Base-by-base conservation (phyloP, 2,329 filamentous ascomycete species). In the Metarhizium anisopliae region DNA sequence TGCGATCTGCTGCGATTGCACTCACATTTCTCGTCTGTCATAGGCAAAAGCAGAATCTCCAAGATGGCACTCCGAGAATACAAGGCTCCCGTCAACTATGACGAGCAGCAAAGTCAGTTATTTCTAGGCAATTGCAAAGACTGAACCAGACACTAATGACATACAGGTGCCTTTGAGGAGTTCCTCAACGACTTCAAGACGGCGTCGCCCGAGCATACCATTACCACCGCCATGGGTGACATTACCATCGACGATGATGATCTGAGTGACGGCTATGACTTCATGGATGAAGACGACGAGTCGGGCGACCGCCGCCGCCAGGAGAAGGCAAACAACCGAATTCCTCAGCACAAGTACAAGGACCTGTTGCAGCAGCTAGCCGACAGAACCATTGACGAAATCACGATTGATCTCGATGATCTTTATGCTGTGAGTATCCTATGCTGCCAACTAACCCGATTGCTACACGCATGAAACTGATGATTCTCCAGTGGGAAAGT, bases 151-250 rank as follows among this genome's bases (percentile, higher is more conserved):
- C 35, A 40, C 56, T 57, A 45, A 58, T 32, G 25, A 50, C 14
- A 53, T 55, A 50, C 63, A 93, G 89, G 72, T 64, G 87, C 87
- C 52, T 94, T 99, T 71, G 86, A 95, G 73, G 85, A 88, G 66
- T 99, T 99, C 70, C 78, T 99, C 60, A 78, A 81, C 64, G 84
- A 85, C 60, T 99, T 95, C 84, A 97, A 99, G 76, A 86, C 86
- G 25, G 25, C 3, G 55, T 85, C 79, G 67, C 87, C 76, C 56
- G 83, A 79, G 71, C 81, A 79, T 58, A 82, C 86, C 58, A 84
- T 95, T 62, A 85, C 89, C 43, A 86, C 92, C 68, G 91, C 91
- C 49, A 81, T 99, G 51, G 85, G 90, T 63, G 85, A 87, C 62
- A 84, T 99, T 65, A 88, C 88, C 66, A 88, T 99, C 61, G 87